Evolutionary conservation across 768 basidiomycete species (phyloP).

Genomic region (Collybia sordida): DNA sequence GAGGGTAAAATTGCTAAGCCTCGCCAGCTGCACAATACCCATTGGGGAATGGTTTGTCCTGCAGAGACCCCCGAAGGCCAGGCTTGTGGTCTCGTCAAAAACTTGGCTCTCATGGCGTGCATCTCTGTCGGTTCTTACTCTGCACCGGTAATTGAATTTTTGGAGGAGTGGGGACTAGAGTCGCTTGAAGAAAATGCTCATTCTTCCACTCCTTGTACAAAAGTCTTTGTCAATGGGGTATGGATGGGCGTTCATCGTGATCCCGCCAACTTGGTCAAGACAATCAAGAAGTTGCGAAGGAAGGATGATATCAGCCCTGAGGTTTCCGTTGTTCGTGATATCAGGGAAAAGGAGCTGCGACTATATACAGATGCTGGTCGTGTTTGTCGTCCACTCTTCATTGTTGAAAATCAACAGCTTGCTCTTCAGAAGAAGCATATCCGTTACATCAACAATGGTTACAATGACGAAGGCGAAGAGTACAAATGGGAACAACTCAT

Average conservation of each 20-base stretch:
- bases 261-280: constrained; percentile 87
- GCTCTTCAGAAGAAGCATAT: constrained; percentile 84
- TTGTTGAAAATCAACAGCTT: constrained; percentile 90
- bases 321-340: constrained; percentile 96
- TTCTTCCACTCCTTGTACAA: constrained; percentile 80
- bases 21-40: constrained; percentile 97
- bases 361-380: constrained; percentile 97
- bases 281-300: constrained; percentile 87
- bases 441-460: constrained; percentile 60
- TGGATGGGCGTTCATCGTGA: constrained; percentile 99
- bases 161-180: constrained; percentile 98
- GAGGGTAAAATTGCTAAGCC: constrained; percentile 99
- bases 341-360: constrained; percentile 91
- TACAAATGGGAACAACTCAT: constrained; percentile 86
- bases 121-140: constrained; percentile 97
- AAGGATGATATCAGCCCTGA: constrained; percentile 96
- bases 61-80: constrained; percentile 99
- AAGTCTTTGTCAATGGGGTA: constrained; percentile 98
- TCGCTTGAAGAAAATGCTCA: constrained; percentile 92
- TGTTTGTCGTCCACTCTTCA: constrained; percentile 95
- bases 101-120: constrained; percentile 94
- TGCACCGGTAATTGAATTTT: constrained; percentile 94
- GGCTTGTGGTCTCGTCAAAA: constrained; percentile 98
- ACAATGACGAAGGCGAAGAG: constrained; percentile 58
- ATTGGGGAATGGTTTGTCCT: constrained; percentile 99